phyloP scores from a whole-genome alignment of 768 basidiomycete species.

The Cystofilobasidium ferigula region DNA sequence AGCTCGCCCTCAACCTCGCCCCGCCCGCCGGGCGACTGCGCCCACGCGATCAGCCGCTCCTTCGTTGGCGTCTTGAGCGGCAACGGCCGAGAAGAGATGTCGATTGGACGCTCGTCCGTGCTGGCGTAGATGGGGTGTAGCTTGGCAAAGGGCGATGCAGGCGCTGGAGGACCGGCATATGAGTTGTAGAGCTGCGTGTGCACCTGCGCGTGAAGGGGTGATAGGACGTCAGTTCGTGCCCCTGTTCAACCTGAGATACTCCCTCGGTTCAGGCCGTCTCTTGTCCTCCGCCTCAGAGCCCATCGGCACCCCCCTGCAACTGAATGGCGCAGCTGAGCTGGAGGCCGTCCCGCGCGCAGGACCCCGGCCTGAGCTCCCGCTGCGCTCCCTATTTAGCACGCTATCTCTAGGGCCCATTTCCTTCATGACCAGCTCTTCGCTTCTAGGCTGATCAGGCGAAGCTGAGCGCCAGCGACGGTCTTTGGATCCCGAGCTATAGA shows the following conservation, averaged over 20 bases:
- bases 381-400: no score
- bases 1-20: constrained; percentile 24
- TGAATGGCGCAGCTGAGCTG: no score
- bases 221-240: not conserved
- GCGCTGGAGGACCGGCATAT: not conserved
- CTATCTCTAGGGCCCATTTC: no score
- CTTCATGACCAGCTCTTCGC: no score
- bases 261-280: no score
- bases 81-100: constrained; percentile 17
- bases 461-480: no score
- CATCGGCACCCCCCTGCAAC: no score
- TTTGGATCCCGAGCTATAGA: not conserved
- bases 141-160: not conserved
- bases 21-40: constrained; percentile 19
- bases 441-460: no score
- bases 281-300: no score
- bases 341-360: no score
- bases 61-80: constrained; percentile 5
- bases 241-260: not conserved
- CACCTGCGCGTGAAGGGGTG: not conserved
- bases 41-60: constrained; percentile 15
- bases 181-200: not conserved
- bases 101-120: not conserved
- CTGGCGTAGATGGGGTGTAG: not conserved
- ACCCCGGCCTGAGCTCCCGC: no score